These are phyloP conservation scores for Ceratobasidium sp. DNA, from an alignment of 1,284 basidiomycete genomes.

Conservation along the genomic window DNA sequence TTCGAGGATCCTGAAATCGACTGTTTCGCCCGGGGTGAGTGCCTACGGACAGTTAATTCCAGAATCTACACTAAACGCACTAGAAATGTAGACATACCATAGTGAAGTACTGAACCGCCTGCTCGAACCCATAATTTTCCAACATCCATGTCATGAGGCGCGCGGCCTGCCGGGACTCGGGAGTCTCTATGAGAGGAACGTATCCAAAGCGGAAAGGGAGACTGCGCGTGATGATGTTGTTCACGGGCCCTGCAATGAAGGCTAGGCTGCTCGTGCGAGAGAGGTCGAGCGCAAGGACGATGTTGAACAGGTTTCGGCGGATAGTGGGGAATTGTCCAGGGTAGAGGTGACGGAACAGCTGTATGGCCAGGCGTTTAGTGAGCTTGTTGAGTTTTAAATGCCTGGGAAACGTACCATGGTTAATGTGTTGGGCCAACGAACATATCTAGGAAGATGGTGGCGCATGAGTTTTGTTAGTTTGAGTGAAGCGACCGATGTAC, in stretches of 20 bases:
- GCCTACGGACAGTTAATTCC: neutral
- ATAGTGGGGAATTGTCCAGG: constrained; percentile 80
- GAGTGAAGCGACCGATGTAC: constrained; percentile 54
- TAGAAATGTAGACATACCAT: constrained; percentile 57
- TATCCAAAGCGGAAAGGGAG: constrained; percentile 86
- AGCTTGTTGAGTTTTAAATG: neutral
- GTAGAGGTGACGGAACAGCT: constrained; percentile 77
- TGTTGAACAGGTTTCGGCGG: constrained; percentile 81
- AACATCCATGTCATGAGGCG: constrained; percentile 75
- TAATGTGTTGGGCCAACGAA: constrained; percentile 64
- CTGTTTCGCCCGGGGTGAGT: constrained; percentile 22
- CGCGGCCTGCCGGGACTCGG: constrained; percentile 75
- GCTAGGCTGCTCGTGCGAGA: constrained; percentile 68
- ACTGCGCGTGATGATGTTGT: constrained; percentile 73
- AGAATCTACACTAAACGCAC: neutral
- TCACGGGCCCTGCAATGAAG: constrained; percentile 71
- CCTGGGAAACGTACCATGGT: constrained; percentile 57
- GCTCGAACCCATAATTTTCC: constrained; percentile 69
- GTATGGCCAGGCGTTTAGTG: constrained; percentile 39
- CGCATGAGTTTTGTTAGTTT: neutral
- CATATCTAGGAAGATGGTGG: constrained; percentile 58
- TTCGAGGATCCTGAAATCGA: constrained; percentile 37
- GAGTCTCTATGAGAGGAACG: constrained; percentile 74
- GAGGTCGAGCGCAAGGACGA: constrained; percentile 82
- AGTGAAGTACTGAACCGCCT: constrained; percentile 69